Base-by-base conservation (phyloP, 2,329 filamentous ascomycete genomes). In the Amylocarpus encephaloides region DNA sequence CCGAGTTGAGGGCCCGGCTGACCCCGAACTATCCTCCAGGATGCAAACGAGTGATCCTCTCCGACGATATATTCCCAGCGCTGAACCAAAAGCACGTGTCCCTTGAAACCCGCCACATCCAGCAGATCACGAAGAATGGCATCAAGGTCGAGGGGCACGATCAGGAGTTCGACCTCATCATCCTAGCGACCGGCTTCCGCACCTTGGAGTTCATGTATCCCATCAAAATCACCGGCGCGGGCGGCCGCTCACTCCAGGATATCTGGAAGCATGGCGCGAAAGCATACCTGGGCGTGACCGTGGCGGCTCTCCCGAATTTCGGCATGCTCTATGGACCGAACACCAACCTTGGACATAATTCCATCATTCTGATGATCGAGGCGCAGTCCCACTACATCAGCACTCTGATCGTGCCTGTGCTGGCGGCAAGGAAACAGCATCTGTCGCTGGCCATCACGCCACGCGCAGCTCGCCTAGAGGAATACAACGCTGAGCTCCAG, bases 121-220 rank as follows among this genome's bases (percentile, higher is more conserved):
- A 41, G 34, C 32, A 47, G 22, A 48, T 53, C 11, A 46, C 40
- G 19, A 44, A 49, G 22, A 51, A 50, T 1, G 53, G 53, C 6
- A 48, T 55, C 13, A 47, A 39, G 1, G 51, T 43, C 35, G 34
- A 40, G 16, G 50, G 50, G 13, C 38, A 34, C 16, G 33, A 32
- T 5, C 43, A 53, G 12, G 53, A 55, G 11, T 53, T 50, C 29
- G 53, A 55, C 41, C 35, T 50, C n/a, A 55, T 55, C 42, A 39
- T 55, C 11, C 46, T 51, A 13, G 53, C 53, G 11, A 55, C 53
- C 29, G 53, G 51, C 19, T 70, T 68, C 53, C 48, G 68, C 40
- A 64, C 68, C 19, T 49, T 56, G 22, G 43, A 67, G 39, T 70
- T 69, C 42, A 55, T 70, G 5, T 57, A 60, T 5, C 66, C 67